Evolutionary conservation across 2,329 filamentous ascomycete genomes (phyloP).

Genomic region (Fusarium lyarnte): DNA sequence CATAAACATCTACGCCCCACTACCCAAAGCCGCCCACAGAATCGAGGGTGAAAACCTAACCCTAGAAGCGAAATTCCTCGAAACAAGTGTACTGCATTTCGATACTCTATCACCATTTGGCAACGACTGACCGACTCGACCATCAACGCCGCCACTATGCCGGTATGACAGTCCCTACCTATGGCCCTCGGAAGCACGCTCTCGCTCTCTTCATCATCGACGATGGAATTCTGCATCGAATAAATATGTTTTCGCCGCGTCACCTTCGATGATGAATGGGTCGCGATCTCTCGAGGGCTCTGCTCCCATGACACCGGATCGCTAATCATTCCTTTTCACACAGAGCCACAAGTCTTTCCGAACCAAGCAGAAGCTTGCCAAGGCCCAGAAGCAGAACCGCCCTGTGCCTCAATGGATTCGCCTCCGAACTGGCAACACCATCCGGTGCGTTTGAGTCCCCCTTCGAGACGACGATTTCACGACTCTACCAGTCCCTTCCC

Average conservation of each 20-base stretch:
- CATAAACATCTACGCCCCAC: slow-evolving; percentile 17
- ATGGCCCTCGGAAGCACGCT: slow-evolving; percentile 2
- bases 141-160: slow-evolving; percentile 54
- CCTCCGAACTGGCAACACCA: slow-evolving; percentile 98
- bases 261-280: slow-evolving; percentile 15
- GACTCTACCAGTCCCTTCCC: not conserved
- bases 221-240: slow-evolving; percentile 9
- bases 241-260: not conserved
- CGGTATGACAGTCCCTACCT: slow-evolving; percentile 47
- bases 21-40: slow-evolving; percentile 28
- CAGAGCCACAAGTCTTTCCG: slow-evolving; percentile 99
- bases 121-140: slow-evolving; percentile 50
- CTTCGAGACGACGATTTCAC: slow-evolving; percentile 11
- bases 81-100: not conserved
- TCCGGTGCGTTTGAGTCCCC: slow-evolving; percentile 78
- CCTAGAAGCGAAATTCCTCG: slow-evolving; percentile 41
- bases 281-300: slow-evolving; percentile 11
- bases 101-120: slow-evolving; percentile 46
- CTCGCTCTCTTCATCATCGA: slow-evolving; percentile 23
- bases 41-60: slow-evolving; percentile 53
- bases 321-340: slow-evolving; percentile 39
- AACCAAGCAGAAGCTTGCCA: slow-evolving; percentile 99
- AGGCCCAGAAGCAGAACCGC: slow-evolving; percentile 99
- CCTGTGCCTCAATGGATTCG: slow-evolving; percentile 99
- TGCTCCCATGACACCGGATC: slow-evolving; percentile 17